Conservation (phyloP, 2,329 filamentous ascomycete genomes). For the Aureobasidium sp. region DNA sequence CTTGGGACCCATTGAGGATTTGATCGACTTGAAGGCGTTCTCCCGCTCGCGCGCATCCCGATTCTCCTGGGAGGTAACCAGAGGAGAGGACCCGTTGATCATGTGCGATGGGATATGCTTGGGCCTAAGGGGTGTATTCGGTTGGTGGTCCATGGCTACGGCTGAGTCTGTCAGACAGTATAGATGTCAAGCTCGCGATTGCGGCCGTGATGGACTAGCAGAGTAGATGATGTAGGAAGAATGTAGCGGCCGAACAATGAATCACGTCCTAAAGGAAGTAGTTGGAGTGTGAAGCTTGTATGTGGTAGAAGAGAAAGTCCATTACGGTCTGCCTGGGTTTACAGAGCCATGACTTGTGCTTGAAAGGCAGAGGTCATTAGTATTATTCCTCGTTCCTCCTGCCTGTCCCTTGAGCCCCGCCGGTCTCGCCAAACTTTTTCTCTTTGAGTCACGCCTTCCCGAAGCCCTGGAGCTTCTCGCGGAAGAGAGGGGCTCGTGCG, state of each 20-base stretch:
- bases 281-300: slow-evolving; percentile 29
- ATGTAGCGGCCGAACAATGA: neutral
- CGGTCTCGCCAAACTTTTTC: slow-evolving; percentile 13
- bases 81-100: slow-evolving; percentile 48
- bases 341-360: neutral
- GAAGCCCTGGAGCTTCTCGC: neutral
- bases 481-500: neutral
- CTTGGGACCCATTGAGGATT: slow-evolving; percentile 47
- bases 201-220: neutral
- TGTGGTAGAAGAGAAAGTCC: slow-evolving; percentile 32
- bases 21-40: slow-evolving; percentile 52
- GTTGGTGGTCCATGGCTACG: slow-evolving; percentile 39
- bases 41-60: slow-evolving; percentile 48
- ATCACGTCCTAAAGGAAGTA: slow-evolving; percentile 24
- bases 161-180: neutral
- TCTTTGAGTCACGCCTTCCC: slow-evolving; percentile 11
- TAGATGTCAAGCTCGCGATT: neutral
- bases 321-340: slow-evolving; percentile 20
- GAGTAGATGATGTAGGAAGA: neutral
- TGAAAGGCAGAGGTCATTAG: neutral
- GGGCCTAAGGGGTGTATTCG: slow-evolving; percentile 29
- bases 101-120: slow-evolving; percentile 50
- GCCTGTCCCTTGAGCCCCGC: neutral
- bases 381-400: neutral
- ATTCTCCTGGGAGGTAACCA: slow-evolving; percentile 38